Evolutionary conservation across 345 rosid genomes (phyloP).

Genomic region (Camelina laxa): DNA sequence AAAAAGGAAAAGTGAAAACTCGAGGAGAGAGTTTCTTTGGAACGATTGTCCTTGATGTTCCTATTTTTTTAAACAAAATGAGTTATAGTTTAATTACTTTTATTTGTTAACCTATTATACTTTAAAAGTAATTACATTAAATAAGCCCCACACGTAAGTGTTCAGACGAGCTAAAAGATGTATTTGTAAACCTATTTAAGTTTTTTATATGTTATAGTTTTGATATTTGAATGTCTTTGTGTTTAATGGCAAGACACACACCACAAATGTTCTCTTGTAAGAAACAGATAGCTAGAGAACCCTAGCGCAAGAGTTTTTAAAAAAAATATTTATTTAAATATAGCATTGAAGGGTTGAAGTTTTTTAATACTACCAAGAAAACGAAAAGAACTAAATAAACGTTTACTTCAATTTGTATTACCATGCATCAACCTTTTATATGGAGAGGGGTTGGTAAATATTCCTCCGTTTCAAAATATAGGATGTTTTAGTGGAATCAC

Average conservation of each 20-base stretch:
- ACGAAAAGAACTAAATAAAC: constrained; percentile 13
- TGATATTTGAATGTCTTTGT: constrained; percentile 4
- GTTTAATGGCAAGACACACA: constrained; percentile 40
- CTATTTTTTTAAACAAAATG: too few species aligned
- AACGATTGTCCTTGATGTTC: too few species aligned
- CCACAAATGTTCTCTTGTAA: constrained; percentile 18
- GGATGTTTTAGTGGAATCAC: too few species aligned
- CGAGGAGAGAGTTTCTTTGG: too few species aligned
- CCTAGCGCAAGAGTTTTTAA: background rate
- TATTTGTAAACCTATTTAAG: too few species aligned
- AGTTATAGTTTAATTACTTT: too few species aligned
- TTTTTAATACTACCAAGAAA: background rate
- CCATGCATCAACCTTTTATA: background rate
- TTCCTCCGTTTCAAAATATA: too few species aligned
- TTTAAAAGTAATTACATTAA: too few species aligned
- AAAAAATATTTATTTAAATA: background rate
- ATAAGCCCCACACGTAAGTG: too few species aligned
- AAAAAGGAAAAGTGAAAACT: too few species aligned
- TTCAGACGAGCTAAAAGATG: too few species aligned
- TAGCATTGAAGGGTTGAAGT: background rate
- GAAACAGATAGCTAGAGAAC: background rate
- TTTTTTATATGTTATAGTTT: background rate
- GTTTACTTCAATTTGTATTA: constrained; percentile 27
- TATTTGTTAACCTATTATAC: too few species aligned
- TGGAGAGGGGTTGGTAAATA: background rate